phyloP scores from a whole-genome alignment of 2,329 filamentous ascomycete genomes.

The Emericellopsis atlantica region DNA sequence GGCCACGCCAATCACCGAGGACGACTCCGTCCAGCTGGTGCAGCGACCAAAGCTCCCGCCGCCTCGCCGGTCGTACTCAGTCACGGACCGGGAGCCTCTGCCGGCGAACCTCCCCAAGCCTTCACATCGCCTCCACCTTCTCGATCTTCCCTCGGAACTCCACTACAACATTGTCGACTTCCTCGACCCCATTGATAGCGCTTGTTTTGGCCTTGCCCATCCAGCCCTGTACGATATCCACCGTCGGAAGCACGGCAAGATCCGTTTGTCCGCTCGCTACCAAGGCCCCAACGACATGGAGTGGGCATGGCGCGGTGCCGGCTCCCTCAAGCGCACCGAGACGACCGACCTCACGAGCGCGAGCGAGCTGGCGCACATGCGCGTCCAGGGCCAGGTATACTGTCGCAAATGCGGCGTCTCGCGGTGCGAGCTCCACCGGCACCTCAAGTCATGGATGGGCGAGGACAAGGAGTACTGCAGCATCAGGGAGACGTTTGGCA shows the following conservation, averaged over 20 bases:
- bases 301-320: conserved; percentile 48
- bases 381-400: conserved; percentile 45
- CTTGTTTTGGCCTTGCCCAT: conserved; percentile 47
- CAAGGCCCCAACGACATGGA: conserved; percentile 50
- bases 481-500: conserved; percentile 44
- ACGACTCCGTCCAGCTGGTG: conserved; percentile 10
- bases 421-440: conserved; percentile 50
- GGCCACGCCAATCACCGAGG: conserved; percentile 6
- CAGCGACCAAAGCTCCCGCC: conserved; percentile 24
- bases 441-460: conserved; percentile 48
- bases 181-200: conserved; percentile 52
- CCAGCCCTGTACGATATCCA: conserved; percentile 46
- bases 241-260: conserved; percentile 38
- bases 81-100: conserved; percentile 44
- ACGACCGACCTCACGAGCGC: conserved; percentile 1
- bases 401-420: conserved; percentile 49
- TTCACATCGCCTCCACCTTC: conserved; percentile 30
- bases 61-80: conserved; percentile 44
- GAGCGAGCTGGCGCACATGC: conserved; percentile 27
- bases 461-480: conserved; percentile 45
- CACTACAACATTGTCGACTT: conserved; percentile 49
- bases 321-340: conserved; percentile 23
- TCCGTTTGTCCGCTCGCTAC: conserved; percentile 44
- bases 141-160: conserved; percentile 44
- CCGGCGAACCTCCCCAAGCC: conserved; percentile 32